Base-by-base conservation (phyloP, 202 grass and related monocot species). In the Carex arenaria region DNA sequence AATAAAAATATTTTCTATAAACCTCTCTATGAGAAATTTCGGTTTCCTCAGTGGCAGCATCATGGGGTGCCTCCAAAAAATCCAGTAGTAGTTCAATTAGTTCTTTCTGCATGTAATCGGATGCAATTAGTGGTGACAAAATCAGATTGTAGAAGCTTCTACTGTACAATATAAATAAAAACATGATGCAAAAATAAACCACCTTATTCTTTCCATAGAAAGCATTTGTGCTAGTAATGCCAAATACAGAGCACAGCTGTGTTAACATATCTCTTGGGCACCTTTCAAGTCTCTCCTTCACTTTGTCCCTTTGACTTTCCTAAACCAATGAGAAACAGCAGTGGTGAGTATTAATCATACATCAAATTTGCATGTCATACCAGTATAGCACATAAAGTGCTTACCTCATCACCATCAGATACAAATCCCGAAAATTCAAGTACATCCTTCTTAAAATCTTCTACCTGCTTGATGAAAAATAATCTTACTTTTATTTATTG, bases 31-130 rank as follows among this genome's bases (percentile, higher is more conserved):
- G 43, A 43, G 78, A 82, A 83, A 6, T 53, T 67, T 70, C 6
- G 7, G 31, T 63, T 49, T 78, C 60, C 18, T 72, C 67, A 9
- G 12, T 84, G 55, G 84, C 62, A 84, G 80, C 62, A 84, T 56
- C 72, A 77, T 83, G 57, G 78, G 88, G 88, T 47, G 83, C 87
- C 42, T 82, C 87, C 82, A 88, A 45, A 85, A 88, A 88, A 54
- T 88, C 83, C 49, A 88, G 72, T 67, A 88, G n/a, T 10, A 57
- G 70, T 26, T 69, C 31, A 70, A 85, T 72, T 43, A 85, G 71
- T 70, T 88, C 51, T 53, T 81, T 72, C 87, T 88, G 56, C 77
- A 30, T 15, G 18, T 22, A 61, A 63, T 80, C 18, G 17, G 22
- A 64, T 56, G 71, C 11, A 8, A 45, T 51, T 73, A 74, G 43